These are phyloP conservation scores for Camellia japonica DNA, from an alignment of 148 eudicot species.

Conservation along the genomic window DNA sequence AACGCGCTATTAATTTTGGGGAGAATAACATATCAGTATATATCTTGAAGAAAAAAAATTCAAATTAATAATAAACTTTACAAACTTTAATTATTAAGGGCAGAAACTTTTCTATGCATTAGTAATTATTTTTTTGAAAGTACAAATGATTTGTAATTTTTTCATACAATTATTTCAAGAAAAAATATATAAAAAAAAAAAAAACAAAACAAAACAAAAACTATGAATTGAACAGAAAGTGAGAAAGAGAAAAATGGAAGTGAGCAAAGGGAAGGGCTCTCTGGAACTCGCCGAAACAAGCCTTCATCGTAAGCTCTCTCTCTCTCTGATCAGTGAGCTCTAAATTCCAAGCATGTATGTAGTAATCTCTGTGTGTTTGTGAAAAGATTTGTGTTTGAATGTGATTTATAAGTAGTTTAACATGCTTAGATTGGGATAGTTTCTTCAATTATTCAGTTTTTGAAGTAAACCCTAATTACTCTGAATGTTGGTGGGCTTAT, in stretches of 20 bases:
- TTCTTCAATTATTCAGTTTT: neutral
- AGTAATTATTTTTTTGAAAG: too few species aligned
- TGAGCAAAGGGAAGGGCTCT: neutral
- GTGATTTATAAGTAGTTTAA: neutral
- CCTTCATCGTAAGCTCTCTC: neutral
- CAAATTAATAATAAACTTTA: too few species aligned
- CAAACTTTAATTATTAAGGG: too few species aligned
- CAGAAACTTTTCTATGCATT: too few species aligned
- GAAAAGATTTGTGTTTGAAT: neutral
- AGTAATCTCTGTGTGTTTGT: neutral
- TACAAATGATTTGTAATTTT: too few species aligned
- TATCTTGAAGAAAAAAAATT: too few species aligned
- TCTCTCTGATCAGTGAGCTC: neutral
- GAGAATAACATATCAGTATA: too few species aligned
- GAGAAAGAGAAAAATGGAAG: neutral
- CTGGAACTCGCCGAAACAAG: neutral
- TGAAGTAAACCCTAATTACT: neutral
- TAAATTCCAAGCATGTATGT: neutral
- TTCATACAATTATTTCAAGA: too few species aligned
- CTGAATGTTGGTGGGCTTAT: neutral
- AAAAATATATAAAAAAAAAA: too few species aligned
- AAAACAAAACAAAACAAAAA: too few species aligned
- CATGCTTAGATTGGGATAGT: neutral
- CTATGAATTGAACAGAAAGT: too few species aligned
- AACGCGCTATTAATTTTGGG: too few species aligned